phyloP scores from a whole-genome alignment of 164 flowering plant species.

The Cinnamomum micranthum region DNA sequence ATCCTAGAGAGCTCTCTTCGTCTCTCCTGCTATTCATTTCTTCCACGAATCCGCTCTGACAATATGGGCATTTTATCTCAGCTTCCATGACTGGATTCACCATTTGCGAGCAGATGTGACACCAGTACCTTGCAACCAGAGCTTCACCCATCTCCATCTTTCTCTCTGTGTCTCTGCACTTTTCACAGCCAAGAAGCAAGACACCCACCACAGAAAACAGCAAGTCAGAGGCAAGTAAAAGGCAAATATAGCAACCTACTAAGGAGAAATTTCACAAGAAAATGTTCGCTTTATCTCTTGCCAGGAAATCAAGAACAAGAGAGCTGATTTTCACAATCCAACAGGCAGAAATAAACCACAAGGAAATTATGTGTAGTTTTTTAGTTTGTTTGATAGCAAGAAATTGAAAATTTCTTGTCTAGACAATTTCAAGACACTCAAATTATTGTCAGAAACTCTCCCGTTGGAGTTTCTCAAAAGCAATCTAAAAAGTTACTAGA shows the following conservation, averaged over 20 bases:
- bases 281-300: not conserved
- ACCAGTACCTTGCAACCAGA: conserved; percentile 59
- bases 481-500: no score
- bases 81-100: conserved; percentile 62
- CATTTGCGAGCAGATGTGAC: conserved; percentile 61
- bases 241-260: not conserved
- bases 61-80: conserved; percentile 73
- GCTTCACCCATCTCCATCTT: conserved; percentile 51
- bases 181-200: not conserved
- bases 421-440: no score
- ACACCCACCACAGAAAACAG: not conserved
- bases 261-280: not conserved
- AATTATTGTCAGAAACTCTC: no score
- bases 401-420: no score
- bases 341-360: not conserved
- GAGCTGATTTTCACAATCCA: not conserved
- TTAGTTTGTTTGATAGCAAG: no score
- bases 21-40: conserved; percentile 40
- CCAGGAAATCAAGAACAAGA: not conserved
- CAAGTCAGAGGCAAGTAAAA: not conserved
- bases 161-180: not conserved
- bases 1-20: conserved; percentile 27
- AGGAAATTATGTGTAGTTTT: not conserved
- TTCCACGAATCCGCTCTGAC: conserved; percentile 67
- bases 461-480: no score